Base-by-base conservation (phyloP, 371 early-diverging fungal species). In the Globomyces sp. region DNA sequence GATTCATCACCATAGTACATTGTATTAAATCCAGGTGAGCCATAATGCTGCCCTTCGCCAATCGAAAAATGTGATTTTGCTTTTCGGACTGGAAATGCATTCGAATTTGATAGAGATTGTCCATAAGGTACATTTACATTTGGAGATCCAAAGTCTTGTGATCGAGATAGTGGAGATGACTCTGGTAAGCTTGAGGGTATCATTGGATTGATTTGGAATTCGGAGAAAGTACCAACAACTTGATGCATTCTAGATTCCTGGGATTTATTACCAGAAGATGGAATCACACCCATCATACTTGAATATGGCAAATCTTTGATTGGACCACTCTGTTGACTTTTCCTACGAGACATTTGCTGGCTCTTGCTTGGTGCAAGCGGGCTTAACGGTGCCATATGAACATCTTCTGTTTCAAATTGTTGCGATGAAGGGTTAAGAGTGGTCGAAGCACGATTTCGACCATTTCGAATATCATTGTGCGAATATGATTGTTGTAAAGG, bases 161-260 rank as follows among this genome's bases (percentile, higher is more conserved):
- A 13, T 52, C 44, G 40, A 43, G 55, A 39, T 13, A 36, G 5
- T 46, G 66, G 45, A 24, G 51, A 51, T n/a, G 37, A 41, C 48
- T 43, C 65, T 11, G 9, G 49, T 9, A 6, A 47, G 60, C 60
- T 49, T 24, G 24, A 24, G 24, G 24, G 24, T 24, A 24, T 24
- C n/a, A 40, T 49, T 4, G 46, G 46, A n/a, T 65, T 46, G 51
- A 65, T 65, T 41, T 65, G 65, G 39, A 65, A 65, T 24, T 51
- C 65, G 4, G 65, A 46, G 58, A 65, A 65, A 37, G 55, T 65
- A 4, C 65, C 65, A 24, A 65, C 65, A 37, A 65, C 65, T 37
- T 65, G 65, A 39, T 57, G 43, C 65, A 65, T 47, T 13, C 55
- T 55, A 3, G 55, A 48, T 4, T 48, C 53, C 40, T 34, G 4